Percentiles rank a stretch among this genome's conserved stretches.
These are phyloP conservation scores for Verticillium nonalfalfae DNA, from an alignment of 2,329 filamentous ascomycete genomes.

Conservation along the genomic window DNA sequence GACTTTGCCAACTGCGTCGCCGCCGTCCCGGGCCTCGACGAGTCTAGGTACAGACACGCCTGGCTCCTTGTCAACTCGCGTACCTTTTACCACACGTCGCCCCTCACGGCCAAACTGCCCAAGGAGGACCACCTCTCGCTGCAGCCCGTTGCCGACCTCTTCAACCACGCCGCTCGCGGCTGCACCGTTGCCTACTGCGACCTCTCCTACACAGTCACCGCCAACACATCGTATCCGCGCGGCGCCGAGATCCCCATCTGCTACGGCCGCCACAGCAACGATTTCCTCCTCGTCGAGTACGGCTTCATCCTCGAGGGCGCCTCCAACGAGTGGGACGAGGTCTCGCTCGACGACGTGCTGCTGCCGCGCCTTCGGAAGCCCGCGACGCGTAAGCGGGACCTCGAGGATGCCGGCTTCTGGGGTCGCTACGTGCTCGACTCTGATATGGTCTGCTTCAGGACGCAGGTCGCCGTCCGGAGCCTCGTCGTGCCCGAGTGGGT, in stretches of 20 bases:
- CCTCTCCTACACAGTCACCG: slow-evolving; percentile 47
- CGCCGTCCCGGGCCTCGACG: slow-evolving; percentile 20
- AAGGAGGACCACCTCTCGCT: slow-evolving; percentile 59
- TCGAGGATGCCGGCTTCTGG: slow-evolving; percentile 41
- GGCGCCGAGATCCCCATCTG: slow-evolving; percentile 63
- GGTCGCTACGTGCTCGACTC: slow-evolving; percentile 45
- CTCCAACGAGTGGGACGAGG: slow-evolving; percentile 45
- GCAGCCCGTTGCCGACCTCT: slow-evolving; percentile 67
- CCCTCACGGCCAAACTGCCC: slow-evolving; percentile 33
- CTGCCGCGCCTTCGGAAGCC: slow-evolving; percentile 25
- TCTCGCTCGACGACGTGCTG: slow-evolving; percentile 39
- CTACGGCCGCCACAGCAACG: slow-evolving; percentile 66
- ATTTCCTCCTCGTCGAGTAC: slow-evolving; percentile 66
- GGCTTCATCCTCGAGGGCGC: slow-evolving; percentile 40
- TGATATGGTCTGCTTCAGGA: slow-evolving; percentile 45
- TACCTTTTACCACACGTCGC: slow-evolving; percentile 51
- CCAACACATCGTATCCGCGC: slow-evolving; percentile 38
- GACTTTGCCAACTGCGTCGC: slow-evolving; percentile 30
- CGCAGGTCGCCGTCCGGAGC: slow-evolving; percentile 43
- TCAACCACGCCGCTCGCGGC: slow-evolving; percentile 49
- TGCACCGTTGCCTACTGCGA: slow-evolving; percentile 46
- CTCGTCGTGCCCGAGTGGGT: slow-evolving; percentile 25
- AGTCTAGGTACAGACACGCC: slow-evolving; percentile 41
- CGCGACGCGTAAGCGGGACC: slow-evolving; percentile 22
- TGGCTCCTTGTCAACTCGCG: slow-evolving; percentile 59